Conservation (phyloP, 2,329 filamentous ascomycete species). For the Fusarium sp. region DNA sequence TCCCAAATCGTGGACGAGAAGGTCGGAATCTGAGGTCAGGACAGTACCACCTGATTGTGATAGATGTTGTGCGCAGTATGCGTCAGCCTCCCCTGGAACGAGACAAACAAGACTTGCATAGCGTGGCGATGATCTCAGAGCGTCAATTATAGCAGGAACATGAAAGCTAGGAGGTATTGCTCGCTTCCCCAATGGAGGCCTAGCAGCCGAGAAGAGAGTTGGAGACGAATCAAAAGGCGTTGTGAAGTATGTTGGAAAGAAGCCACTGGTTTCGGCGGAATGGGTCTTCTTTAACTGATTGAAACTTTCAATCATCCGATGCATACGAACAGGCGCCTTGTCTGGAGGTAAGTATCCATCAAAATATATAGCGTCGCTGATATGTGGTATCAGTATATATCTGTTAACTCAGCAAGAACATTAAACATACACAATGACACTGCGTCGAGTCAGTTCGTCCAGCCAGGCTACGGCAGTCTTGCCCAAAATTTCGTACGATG, state of each 20-base stretch:
- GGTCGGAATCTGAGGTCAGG: conserved; percentile 88
- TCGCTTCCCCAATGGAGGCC: conserved; percentile 47
- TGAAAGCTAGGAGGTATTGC: conserved; percentile 74
- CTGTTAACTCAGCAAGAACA: not conserved
- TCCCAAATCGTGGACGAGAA: conserved; percentile 80
- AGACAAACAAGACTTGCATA: conserved; percentile 63
- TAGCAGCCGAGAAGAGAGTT: conserved; percentile 45
- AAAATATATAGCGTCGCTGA: conserved; percentile 77
- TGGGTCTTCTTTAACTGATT: conserved; percentile 64
- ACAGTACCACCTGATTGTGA: conserved; percentile 66
- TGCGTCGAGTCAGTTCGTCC: conserved; percentile 64
- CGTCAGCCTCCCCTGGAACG: conserved; percentile 87
- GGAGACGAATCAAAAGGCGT: conserved; percentile 18
- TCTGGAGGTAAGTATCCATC: conserved; percentile 80
- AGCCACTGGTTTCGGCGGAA: conserved; percentile 48
- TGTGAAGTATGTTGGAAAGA: conserved; percentile 39
- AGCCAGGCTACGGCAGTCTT: conserved; percentile 72
- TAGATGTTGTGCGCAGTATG: conserved; percentile 77
- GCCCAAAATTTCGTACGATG: conserved; percentile 74
- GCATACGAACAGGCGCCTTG: conserved; percentile 73
- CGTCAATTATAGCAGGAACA: conserved; percentile 81
- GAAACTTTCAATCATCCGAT: conserved; percentile 70
- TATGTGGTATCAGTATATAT: conserved; percentile 5
- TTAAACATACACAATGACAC: conserved; percentile 70
- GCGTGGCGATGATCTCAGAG: conserved; percentile 61